These are phyloP conservation scores for Phtheirospermum japonicum DNA, from an alignment of 257 asterid genomes.

Conservation along the genomic window DNA sequence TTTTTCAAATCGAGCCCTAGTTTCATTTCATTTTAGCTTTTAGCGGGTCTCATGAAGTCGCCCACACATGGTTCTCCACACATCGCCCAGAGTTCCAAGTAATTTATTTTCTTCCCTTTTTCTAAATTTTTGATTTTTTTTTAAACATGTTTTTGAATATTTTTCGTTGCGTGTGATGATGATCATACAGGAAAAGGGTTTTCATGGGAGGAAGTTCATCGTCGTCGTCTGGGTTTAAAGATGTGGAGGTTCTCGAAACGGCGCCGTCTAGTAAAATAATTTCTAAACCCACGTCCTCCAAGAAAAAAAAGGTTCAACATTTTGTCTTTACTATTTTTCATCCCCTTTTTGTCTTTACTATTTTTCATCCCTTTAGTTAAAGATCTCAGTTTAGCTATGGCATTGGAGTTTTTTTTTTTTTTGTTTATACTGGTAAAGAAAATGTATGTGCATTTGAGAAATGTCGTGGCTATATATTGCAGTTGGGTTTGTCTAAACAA, in stretches of 20 bases:
- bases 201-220: neutral
- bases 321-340: neutral
- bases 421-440: no score
- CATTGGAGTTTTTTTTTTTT: no score
- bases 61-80: conserved; percentile 49
- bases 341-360: neutral
- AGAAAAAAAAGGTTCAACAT: conserved; percentile 53
- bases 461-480: no score
- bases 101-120: neutral
- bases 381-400: no score
- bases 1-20: no score
- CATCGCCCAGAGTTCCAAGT: conserved; percentile 48
- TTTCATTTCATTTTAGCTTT: no score
- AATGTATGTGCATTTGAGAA: no score
- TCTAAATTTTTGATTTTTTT: neutral
- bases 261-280: conserved; percentile 42
- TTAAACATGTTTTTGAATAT: neutral
- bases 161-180: conserved; percentile 28
- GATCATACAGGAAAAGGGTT: neutral
- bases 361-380: neutral
- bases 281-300: conserved; percentile 34
- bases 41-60: conserved; percentile 57
- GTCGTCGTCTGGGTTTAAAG: conserved; percentile 34
- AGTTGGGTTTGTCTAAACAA: no score
- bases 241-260: conserved; percentile 55